Base-by-base conservation (phyloP, 1,139 yeast genomes). In the Yamadazyma buinensis region DNA sequence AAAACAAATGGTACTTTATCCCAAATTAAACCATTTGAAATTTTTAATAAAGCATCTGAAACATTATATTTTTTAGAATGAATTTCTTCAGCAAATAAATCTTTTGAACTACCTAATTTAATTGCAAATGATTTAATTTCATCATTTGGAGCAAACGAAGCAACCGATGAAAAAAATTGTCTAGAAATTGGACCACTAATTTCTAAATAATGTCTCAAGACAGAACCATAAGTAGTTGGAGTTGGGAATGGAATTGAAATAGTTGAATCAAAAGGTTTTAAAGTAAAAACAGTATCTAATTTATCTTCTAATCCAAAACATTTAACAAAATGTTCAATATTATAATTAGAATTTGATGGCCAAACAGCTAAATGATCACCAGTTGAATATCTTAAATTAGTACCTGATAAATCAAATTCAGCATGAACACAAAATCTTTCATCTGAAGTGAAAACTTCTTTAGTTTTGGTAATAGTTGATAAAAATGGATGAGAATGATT, bases 351-450 rank as follows among this genome's bases (percentile, higher is more conserved):
- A 59, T 92, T 92, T 27, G 94, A 86, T 26, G 97, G 92, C 95
- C 97, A 85, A 40, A 92, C 67, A 10, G 96, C 97, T 48, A 92
- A 66, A 61, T 92, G 98, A 57, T 92, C 98, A 57, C 98, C 98
- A 9, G 98, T 92, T 34, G 88, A 71, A 59, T 92, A 92, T 52
- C 83, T 80, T 55, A 92, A 67, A 51, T 84, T 84, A 4, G 94
- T 77, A 27, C 64, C 75, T 2, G 87, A 71, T 33, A 88, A 64
- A 52, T 90, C 97, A 49, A 94, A 79, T 58, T 92, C 98, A 37
- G 84, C 78, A 55, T 92, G 98, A 41, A 92, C 77, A 65, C 98
- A 92, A 47, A 77, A 75, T 64, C 97, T 81, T 27, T 70, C 75
- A 14, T 65, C 56, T 2, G 81, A 66, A 38, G 65, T 67, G 66